phyloP scores from a whole-genome alignment of 192 early-diverging fungal genomes.

The Backusella sp. region DNA sequence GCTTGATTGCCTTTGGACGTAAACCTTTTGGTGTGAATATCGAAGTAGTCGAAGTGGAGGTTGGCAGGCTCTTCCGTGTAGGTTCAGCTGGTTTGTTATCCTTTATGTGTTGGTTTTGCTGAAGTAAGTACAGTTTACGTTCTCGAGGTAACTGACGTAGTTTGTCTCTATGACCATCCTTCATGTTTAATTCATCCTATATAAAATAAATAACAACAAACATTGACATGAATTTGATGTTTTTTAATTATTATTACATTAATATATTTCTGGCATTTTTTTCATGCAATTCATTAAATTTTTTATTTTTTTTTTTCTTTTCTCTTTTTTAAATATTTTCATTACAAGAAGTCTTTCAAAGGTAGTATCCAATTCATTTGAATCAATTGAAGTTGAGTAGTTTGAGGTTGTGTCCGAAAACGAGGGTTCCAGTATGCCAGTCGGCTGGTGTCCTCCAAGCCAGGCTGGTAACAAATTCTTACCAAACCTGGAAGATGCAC shows the following conservation, averaged over 20 bases:
- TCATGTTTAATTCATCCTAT: slow-evolving; percentile 49
- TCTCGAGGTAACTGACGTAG: slow-evolving; percentile 39
- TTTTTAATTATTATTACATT: neutral
- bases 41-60: slow-evolving; percentile 13
- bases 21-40: slow-evolving; percentile 11
- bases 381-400: neutral
- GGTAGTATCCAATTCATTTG: slow-evolving; percentile 2
- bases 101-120: slow-evolving; percentile 37
- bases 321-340: neutral
- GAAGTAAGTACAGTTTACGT: slow-evolving; percentile 35
- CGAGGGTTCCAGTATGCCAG: neutral
- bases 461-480: slow-evolving; percentile 27
- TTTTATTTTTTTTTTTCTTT: neutral
- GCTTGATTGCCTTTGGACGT: slow-evolving; percentile 24
- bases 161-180: slow-evolving; percentile 35
- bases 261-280: neutral
- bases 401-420: neutral
- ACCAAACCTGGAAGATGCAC: slow-evolving; percentile 26
- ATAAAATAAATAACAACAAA: neutral
- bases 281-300: neutral
- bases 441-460: slow-evolving; percentile 17
- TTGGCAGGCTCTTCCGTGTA: neutral
- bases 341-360: slow-evolving; percentile 24
- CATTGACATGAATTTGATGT: neutral
- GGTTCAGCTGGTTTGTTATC: neutral